Base-by-base conservation (phyloP, 163 green algal genomes). In the Chloromonas sp. region DNA sequence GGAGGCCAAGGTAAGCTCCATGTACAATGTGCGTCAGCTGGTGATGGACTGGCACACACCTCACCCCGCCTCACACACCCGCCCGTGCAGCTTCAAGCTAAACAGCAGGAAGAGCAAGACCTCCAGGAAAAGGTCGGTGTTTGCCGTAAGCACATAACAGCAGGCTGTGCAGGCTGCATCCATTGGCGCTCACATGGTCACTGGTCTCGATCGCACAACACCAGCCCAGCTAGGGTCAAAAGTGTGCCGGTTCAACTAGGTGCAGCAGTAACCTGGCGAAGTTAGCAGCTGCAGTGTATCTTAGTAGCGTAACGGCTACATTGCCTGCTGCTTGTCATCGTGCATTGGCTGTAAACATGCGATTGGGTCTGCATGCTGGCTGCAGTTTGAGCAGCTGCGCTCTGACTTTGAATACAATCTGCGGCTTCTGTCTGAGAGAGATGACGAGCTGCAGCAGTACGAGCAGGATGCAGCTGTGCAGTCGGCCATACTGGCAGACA, bases 381-480 rank as follows among this genome's bases (percentile, higher is more conserved):
- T 62, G 13, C 84, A 87, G 84, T 85, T 87, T 70, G 60, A 85
- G 58, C 81, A 83, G 84, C 71, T 87, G 60, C 82, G 78, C 14
- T 61, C 59, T 0, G 89, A 92, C 81, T 92, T 92, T 58, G 61
- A 85, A 60, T 90, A 91, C 79, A 92, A 92, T 60, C 84, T 92
- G 85, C 61, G 83, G 71, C 83, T 92, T 60, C 86, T 92, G 66
- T 85, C 84, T 11, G 87, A 89, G 57, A 60, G 89, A 1, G 89
- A 92, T 81, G 70, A 80, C 14, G 89, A 92, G 71, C 84, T 92
- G 57, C 83, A 89, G 59, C 74, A 83, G 61, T 89, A 86, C 70
- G 89, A 92, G 58, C 59, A 76, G 60, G 82, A 85, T 59, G 76
- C 84, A 60, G 84, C 84, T 0, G 70, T 78, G 8, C 61, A 83